phyloP scores from a whole-genome alignment of 306 rosid genomes.

The Vigna unguiculata region DNA sequence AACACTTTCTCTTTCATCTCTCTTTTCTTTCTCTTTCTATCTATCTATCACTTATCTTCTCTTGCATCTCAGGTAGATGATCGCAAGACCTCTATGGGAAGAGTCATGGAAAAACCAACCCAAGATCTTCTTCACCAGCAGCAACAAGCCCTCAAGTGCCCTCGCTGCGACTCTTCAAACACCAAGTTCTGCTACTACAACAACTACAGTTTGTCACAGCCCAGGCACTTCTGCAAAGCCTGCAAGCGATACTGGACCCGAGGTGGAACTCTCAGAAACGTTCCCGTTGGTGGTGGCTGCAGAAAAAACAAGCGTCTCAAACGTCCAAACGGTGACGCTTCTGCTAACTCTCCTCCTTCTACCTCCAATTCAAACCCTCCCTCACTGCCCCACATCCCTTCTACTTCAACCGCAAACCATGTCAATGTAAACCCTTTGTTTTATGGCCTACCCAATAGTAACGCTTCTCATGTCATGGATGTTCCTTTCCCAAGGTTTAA shows the following conservation, averaged over 20 bases:
- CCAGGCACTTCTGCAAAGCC: constrained; percentile 95
- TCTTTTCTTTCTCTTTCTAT: not conserved
- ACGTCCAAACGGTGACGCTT: constrained; percentile 47
- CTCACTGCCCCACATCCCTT: constrained; percentile 45
- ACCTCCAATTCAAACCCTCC: constrained; percentile 52
- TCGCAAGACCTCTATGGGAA: constrained; percentile 57
- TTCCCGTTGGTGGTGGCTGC: constrained; percentile 98
- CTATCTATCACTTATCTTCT: not conserved
- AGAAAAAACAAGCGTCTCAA: constrained; percentile 88
- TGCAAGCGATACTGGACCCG: constrained; percentile 98
- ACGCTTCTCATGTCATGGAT: constrained; percentile 49
- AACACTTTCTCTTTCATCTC: constrained; percentile 39
- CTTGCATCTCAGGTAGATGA: constrained; percentile 58
- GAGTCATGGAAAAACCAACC: constrained; percentile 69
- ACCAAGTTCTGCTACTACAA: constrained; percentile 97
- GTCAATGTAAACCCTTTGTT: constrained; percentile 53
- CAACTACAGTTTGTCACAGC: constrained; percentile 95
- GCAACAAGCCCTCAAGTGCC: constrained; percentile 70
- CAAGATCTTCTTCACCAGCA: constrained; percentile 66
- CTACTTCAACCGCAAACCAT: constrained; percentile 49
- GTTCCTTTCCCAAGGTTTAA: constrained; percentile 61
- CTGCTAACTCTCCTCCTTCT: constrained; percentile 52
- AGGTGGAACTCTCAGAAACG: constrained; percentile 93
- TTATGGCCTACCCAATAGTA: constrained; percentile 61
- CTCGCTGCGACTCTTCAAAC: constrained; percentile 94